phyloP scores from a whole-genome alignment of 1,139 yeast species.

The Debaryomyces udenii region DNA sequence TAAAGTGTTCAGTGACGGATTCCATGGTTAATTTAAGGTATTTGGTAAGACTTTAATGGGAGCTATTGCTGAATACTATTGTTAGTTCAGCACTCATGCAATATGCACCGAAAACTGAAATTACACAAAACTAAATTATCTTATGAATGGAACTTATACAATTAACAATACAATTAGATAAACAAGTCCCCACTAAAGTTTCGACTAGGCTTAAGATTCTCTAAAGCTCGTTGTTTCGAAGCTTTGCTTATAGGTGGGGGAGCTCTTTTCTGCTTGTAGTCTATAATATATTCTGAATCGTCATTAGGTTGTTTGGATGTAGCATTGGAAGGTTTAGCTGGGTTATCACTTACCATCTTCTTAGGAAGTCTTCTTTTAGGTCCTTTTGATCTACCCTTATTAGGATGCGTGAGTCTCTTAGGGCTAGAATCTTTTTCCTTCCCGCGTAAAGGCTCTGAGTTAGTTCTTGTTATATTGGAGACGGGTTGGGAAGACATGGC shows the following conservation, averaged over 20 bases:
- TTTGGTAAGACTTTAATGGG: neutral
- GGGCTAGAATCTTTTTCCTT: constrained; percentile 13
- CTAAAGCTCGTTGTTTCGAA: constrained; percentile 31
- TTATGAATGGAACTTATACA: neutral
- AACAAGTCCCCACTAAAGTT: constrained; percentile 40
- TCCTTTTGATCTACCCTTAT: constrained; percentile 68
- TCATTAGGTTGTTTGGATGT: neutral
- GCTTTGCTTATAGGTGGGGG: constrained; percentile 37
- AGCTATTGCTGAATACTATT: constrained; percentile 6
- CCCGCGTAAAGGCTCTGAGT: constrained; percentile 14
- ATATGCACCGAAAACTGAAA: neutral
- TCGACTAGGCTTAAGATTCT: constrained; percentile 31
- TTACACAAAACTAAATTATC: constrained; percentile 11
- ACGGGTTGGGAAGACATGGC: constrained; percentile 8
- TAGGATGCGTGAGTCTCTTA: constrained; percentile 51
- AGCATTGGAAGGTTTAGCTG: too few relatives aligned
- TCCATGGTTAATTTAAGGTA: constrained; percentile 13
- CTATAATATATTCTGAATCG: neutral
- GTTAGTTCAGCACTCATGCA: constrained; percentile 2
- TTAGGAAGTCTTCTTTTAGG: constrained; percentile 75
- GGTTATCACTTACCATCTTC: too few relatives aligned
- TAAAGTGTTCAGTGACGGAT: constrained; percentile 13
- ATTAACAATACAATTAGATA: constrained; percentile 17
- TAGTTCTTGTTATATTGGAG: constrained; percentile 11
- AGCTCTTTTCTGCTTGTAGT: constrained; percentile 15